A percentile compares a stretch with the other conserved stretches of the same genome.
These are phyloP conservation scores for Russula ochroleuca DNA, from an alignment of 768 basidiomycete genomes.

Conservation along the genomic window DNA sequence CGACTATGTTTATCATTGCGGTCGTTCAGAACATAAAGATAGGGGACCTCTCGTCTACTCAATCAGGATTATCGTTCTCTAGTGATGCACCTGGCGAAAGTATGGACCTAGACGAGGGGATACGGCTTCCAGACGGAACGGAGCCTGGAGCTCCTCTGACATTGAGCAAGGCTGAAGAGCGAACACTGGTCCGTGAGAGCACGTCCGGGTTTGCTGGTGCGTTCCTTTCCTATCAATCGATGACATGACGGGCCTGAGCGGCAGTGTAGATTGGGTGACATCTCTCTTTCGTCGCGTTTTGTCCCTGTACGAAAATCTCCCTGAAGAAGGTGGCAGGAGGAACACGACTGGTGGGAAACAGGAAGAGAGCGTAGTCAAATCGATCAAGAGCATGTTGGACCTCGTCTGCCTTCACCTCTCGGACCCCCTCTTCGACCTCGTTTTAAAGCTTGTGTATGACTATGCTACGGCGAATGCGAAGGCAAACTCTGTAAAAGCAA, in stretches of 20 bases:
- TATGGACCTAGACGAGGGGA: slow-evolving; percentile 49
- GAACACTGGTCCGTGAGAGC: slow-evolving; percentile 69
- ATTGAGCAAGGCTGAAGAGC: slow-evolving; percentile 61
- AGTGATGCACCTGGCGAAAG: slow-evolving; percentile 51
- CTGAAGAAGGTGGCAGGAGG: slow-evolving; percentile 88
- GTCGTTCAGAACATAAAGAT: slow-evolving; percentile 73
- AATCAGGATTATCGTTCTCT: slow-evolving; percentile 52
- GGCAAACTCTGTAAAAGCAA: slow-evolving; percentile 85
- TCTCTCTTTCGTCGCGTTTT: slow-evolving; percentile 74
- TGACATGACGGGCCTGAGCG: not conserved
- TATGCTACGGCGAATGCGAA: slow-evolving; percentile 88
- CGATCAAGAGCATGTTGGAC: slow-evolving; percentile 76
- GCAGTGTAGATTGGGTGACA: slow-evolving; percentile 65
- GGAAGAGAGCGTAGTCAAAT: slow-evolving; percentile 72
- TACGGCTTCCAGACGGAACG: slow-evolving; percentile 50
- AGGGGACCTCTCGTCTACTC: slow-evolving; percentile 65
- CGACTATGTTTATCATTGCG: slow-evolving; percentile 73
- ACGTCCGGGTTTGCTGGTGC: slow-evolving; percentile 74
- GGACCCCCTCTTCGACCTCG: slow-evolving; percentile 75
- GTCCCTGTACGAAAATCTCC: slow-evolving; percentile 85
- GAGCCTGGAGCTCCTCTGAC: slow-evolving; percentile 40
- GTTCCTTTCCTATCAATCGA: slow-evolving; percentile 13
- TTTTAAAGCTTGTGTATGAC: slow-evolving; percentile 77
- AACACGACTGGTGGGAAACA: slow-evolving; percentile 82
- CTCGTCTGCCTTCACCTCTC: slow-evolving; percentile 78